phyloP scores from a whole-genome alignment of 1,284 basidiomycete genomes.

The Schizopora paradoxa region DNA sequence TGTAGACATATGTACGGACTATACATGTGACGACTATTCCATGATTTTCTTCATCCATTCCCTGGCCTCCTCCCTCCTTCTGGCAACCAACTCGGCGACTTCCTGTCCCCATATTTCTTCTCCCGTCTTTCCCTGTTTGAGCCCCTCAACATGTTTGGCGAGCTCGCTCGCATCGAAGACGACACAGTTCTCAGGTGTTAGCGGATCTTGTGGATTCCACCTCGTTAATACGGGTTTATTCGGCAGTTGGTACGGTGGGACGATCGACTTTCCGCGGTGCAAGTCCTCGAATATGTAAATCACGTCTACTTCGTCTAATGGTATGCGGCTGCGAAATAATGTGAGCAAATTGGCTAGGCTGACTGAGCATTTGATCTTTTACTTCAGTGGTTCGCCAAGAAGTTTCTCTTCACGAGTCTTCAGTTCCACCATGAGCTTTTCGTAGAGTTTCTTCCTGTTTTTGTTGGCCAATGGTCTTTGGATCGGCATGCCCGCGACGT shows the following conservation, averaged over 20 bases:
- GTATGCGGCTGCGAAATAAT: conserved; percentile 50
- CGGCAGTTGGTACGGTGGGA: conserved; percentile 75
- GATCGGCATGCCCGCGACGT: conserved; percentile 78
- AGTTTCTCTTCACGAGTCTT: conserved; percentile 66
- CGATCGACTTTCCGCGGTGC: conserved; percentile 69
- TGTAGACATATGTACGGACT: too few relatives aligned
- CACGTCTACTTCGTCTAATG: conserved; percentile 78
- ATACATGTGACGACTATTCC: too few relatives aligned
- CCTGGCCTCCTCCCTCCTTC: conserved; percentile 42
- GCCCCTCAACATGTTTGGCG: conserved; percentile 57
- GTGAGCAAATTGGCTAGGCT: not conserved
- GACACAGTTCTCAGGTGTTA: conserved; percentile 74
- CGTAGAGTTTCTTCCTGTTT: conserved; percentile 79
- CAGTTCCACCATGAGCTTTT: conserved; percentile 73
- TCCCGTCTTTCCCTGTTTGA: conserved; percentile 38
- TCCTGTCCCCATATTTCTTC: conserved; percentile 64
- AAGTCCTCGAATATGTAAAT: conserved; percentile 85
- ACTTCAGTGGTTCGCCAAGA: conserved; percentile 50
- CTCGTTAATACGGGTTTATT: conserved; percentile 66
- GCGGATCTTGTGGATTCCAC: conserved; percentile 66
- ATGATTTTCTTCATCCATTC: conserved; percentile 20
- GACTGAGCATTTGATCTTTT: conserved; percentile 6
- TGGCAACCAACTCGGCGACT: conserved; percentile 48
- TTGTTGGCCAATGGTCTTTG: conserved; percentile 79
- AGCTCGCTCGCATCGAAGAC: conserved; percentile 76